Evolutionary conservation across 768 basidiomycete species (phyloP).

Genomic region (Lanmaoa rubissima): DNA sequence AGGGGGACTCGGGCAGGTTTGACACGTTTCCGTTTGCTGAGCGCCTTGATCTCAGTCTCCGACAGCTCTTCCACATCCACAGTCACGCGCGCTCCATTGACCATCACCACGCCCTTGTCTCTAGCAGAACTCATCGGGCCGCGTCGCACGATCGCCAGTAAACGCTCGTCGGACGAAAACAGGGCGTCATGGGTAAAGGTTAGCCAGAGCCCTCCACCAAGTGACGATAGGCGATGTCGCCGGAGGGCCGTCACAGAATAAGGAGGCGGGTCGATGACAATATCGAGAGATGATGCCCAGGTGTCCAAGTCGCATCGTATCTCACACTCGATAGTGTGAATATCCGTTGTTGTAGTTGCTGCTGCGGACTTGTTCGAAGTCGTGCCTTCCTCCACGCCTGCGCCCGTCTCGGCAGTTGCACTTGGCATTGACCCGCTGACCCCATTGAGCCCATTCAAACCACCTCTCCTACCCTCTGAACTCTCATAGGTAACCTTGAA

Average conservation of each 20-base stretch:
- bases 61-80: constrained; percentile 89
- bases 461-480: constrained; percentile 47
- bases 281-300: constrained; percentile 80
- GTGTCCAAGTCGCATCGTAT: constrained; percentile 89
- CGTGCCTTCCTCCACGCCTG: constrained; percentile 20
- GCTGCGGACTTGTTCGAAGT: neutral
- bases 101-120: constrained; percentile 81
- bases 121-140: constrained; percentile 58
- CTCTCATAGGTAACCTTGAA: constrained; percentile 86
- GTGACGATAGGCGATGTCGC: constrained; percentile 79
- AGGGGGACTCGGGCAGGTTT: constrained; percentile 86
- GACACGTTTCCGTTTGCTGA: constrained; percentile 81
- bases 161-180: constrained; percentile 73
- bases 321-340: constrained; percentile 79
- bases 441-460: constrained; percentile 21
- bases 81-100: constrained; percentile 81
- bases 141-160: constrained; percentile 71
- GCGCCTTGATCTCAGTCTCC: constrained; percentile 79
- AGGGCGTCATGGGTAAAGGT: constrained; percentile 84
- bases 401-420: neutral
- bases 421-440: constrained; percentile 5
- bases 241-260: constrained; percentile 77
- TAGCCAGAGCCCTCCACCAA: constrained; percentile 93
- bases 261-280: constrained; percentile 92
- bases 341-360: constrained; percentile 17